Evolutionary conservation across 2,329 filamentous ascomycete genomes (phyloP), one percentile per base, ranked within the genome.

Genomic region (Aureobasidium pullulans): DNA sequence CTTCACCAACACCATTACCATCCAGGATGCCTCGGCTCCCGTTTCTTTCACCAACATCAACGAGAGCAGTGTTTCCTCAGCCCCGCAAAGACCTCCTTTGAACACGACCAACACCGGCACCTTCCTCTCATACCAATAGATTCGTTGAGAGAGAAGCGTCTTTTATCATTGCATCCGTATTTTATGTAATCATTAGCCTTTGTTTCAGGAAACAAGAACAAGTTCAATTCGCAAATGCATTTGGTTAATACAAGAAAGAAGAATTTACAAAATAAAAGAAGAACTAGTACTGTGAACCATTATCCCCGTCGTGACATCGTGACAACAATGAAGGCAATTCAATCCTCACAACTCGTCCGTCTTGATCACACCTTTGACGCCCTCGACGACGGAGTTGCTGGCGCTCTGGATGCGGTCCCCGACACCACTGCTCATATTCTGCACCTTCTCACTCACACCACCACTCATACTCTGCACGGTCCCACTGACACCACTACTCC

Each of bases 381-480:
- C 65, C 16, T 69, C 66, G 36, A 68, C 71, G 3, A 56, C 40
- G 28, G 40, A 46, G 40, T 56, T 40, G 7, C 52, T 32, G 4
- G 46, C 16, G 9, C 40, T 52, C n/a, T 54, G 50, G n/a, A 69
- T 69, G 19, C 70, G 64, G 32, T 69, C 66, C 36, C 67, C 70
- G 3, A 67, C 67, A 9, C 67, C 64, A 44, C 70, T 23, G 36
- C 47, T 7, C n/a, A 50, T 16, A 9, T 40, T 52, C 10, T 54
- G 50, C 16, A 69, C 69, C 23, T 69, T 65, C 34, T 69, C 66
- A 37, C 67, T 70, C 3, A 67, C 67, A 13, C 67, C 64, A 44
- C 70, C 28, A 28, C 47, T 7, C n/a, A 50, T 16, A 9, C 7
- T 28, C 19, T 37, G 32, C 6, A 32, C 19, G 8, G 6, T 31